Base-by-base conservation (phyloP, 2,329 filamentous ascomycete species). In the Epichloe sp. region DNA sequence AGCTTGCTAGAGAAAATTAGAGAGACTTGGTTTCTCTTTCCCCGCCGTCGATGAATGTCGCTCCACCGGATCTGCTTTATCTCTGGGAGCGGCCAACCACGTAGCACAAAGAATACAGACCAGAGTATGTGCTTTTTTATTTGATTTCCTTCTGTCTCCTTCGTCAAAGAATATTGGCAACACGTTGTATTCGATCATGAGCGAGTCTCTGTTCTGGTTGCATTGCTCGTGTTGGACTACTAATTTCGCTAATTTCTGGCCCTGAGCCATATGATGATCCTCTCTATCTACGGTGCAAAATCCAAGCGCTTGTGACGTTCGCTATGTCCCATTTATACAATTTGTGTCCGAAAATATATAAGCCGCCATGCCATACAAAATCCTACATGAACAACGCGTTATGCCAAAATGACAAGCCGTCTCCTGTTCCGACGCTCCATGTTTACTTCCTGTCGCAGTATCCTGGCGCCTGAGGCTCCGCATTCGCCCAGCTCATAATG, bases 401-500 rank as follows among this genome's bases (percentile, higher is more conserved):
- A 4, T 21, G 26, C 15, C 51, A 31, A 46, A 34, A 17, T 7
- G 14, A 40, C 49, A 34, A 8, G 26, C 38, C 51, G 15, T 31
- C 38, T 50, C 38, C 47, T 50, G 36, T 19, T 44, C 21, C 38
- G 4, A 26, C 47, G n/a, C 19, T 37, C 23, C 17, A 10, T 19
- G 12, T 31, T 43, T 59, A 58, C 45, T 56, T 67, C 50, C 65
- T 65, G 50, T 80, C 76, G 55, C 78, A 82, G 62, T 81, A 80
- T 50, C 75, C 74, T 0, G 78, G 77, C 7, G 66, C 59, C 52
- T 63, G 64, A 14, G 72, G 69, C 14, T 68, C 68, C 4, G 81
- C 80, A 48, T 73, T 75, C 6, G 86, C 80, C 94, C 93, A 98
- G 67, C 86, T 94, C 63, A 84, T 78, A 46, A 96, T 72, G 0